Base-by-base conservation (phyloP, 768 basidiomycete species). In the Amanita jacksonii region DNA sequence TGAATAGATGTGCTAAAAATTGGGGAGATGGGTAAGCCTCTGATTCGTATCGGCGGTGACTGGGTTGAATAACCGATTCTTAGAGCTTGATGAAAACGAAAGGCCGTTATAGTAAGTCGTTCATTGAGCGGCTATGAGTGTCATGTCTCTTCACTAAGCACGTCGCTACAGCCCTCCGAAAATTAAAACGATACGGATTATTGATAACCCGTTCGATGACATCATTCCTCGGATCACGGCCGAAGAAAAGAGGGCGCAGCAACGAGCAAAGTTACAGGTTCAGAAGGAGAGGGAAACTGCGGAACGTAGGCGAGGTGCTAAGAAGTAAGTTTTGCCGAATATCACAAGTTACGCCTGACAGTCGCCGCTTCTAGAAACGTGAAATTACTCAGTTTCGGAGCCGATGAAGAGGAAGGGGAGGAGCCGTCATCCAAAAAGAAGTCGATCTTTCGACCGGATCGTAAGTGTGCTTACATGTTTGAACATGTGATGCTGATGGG, bases 171-270 rank as follows among this genome's bases (percentile, higher is more conserved):
- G 91, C 52, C 91, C 96, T 2, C 92, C 94, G 0, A 92, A 85
- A 58, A 94, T 99, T 59, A 85, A 81, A 53, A 74, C 75, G 1
- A 72, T 94, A 22, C 77, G 81, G 8, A 85, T 99, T 41, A 57
- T 90, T 23, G 91, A 96, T 42, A 94, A 98, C 57, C 94, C 96
- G 0, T 97, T 96, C 59, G 77, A 83, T 43, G 93, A 98, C 56
- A 96, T 98, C 51, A 75, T 92, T 28, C 94, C 94, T 4, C 81
- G 96, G 19, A 99, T 98, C 48, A 99, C 96, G 1, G 91, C 92
- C 1, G 89, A 80, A 2, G 96, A 98, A 64, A 83, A 85, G 49
- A 75, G 81, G 31, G 81, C 71, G 0, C 96, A 99, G 58, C 82
- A 82, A 49, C 73, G 74, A 43, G 94, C 93, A 2, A 74, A 79